Evolutionary conservation across 257 asterid genomes (phyloP).

Genomic region (Ligustrum vulgare): DNA sequence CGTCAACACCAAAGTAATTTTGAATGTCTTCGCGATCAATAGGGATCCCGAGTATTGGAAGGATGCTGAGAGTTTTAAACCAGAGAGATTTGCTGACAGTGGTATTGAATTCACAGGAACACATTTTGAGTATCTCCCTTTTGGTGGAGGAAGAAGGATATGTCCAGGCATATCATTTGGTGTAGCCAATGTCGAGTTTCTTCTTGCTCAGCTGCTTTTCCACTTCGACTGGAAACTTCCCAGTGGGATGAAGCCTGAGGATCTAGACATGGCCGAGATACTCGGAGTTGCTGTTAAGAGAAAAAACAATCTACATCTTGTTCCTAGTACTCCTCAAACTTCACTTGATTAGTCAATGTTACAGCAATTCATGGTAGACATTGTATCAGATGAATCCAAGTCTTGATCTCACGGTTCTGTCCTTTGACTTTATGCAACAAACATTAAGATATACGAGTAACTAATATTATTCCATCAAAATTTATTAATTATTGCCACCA

Average conservation of each 20-base stretch:
- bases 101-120: constrained; percentile 17
- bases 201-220: constrained; percentile 24
- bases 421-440: neutral
- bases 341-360: neutral
- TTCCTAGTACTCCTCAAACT: constrained; percentile 18
- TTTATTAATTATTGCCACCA: neutral
- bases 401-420: neutral
- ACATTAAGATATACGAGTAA: neutral
- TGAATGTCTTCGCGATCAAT: constrained; percentile 29
- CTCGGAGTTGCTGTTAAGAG: constrained; percentile 17
- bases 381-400: neutral
- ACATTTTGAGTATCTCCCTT: constrained; percentile 29
- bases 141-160: constrained; percentile 32
- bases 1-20: constrained; percentile 14
- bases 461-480: no score
- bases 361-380: neutral
- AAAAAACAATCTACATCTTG: constrained; percentile 20
- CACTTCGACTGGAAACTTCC: constrained; percentile 39
- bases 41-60: constrained; percentile 33
- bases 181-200: constrained; percentile 20
- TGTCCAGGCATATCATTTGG: constrained; percentile 30
- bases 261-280: constrained; percentile 32
- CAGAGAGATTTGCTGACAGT: constrained; percentile 23
- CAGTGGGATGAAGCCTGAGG: constrained; percentile 1
- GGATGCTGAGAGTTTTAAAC: constrained; percentile 21